phyloP scores from a whole-genome alignment of 495 filamentous ascomycete species.

The Cercophora scortea region DNA sequence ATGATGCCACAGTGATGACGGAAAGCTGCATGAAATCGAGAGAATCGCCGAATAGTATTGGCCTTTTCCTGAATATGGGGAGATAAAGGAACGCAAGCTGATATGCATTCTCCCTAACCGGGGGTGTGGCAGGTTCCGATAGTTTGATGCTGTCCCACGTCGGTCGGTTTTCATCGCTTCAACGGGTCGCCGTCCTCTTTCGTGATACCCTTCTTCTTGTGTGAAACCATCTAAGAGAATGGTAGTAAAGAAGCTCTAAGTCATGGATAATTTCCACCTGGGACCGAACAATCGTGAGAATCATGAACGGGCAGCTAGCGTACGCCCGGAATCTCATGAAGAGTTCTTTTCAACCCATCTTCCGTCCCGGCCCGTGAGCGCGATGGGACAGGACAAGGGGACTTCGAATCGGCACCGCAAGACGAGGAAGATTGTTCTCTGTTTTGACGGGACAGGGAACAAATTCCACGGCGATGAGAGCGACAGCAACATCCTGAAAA shows the following conservation, averaged over 20 bases:
- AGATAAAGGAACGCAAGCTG: too few relatives aligned
- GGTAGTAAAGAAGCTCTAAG: too few relatives aligned
- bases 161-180: too few relatives aligned
- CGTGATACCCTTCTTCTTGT: too few relatives aligned
- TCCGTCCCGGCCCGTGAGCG: slow-evolving; percentile 15
- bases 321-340: slow-evolving; percentile 3
- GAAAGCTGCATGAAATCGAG: slow-evolving; percentile 4
- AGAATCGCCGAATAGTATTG: not conserved
- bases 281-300: slow-evolving; percentile 7
- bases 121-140: too few relatives aligned
- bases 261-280: slow-evolving; percentile 20
- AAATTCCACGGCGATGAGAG: slow-evolving; percentile 74
- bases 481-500: slow-evolving; percentile 86
- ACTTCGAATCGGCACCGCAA: slow-evolving; percentile 1
- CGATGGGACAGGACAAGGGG: slow-evolving; percentile 3
- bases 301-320: not conserved
- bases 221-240: too few relatives aligned
- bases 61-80: too few relatives aligned
- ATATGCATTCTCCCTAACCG: too few relatives aligned
- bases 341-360: slow-evolving; percentile 19
- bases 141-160: too few relatives aligned
- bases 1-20: not conserved
- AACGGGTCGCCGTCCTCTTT: too few relatives aligned
- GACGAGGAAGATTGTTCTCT: slow-evolving; percentile 57
- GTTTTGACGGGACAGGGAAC: slow-evolving; percentile 87